These are phyloP conservation scores for Oryza nivara DNA, from an alignment of 176 grass and related monocot species.

Conservation along the genomic window DNA sequence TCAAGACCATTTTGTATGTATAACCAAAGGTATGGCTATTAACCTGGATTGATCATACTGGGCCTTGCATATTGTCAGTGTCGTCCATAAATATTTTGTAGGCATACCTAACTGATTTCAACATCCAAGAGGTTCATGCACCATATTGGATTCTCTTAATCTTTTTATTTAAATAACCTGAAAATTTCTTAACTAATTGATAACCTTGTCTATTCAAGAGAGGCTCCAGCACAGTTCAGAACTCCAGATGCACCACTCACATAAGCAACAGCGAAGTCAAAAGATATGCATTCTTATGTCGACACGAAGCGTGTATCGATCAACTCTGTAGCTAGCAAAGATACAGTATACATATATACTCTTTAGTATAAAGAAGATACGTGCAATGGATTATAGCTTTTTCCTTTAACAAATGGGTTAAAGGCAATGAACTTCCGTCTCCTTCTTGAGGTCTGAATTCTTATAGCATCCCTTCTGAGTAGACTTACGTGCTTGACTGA, in stretches of 20 bases:
- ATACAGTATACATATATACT: neutral
- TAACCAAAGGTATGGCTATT: neutral
- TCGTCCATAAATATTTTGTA: neutral
- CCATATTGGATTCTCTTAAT: neutral
- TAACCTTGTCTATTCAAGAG: neutral
- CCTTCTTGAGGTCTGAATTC: neutral
- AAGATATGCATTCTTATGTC: constrained; percentile 31
- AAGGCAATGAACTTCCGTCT: constrained; percentile 32
- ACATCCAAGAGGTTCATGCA: neutral
- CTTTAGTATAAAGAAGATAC: neutral
- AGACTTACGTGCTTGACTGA: neutral
- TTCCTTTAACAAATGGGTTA: constrained; percentile 9
- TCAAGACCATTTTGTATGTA: constrained; percentile 11
- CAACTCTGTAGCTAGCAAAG: constrained; percentile 1
- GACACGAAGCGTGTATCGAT: constrained; percentile 12
- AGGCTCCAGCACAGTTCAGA: neutral
- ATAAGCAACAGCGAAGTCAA: constrained; percentile 32
- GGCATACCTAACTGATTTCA: constrained; percentile 26
- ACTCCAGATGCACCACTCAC: neutral
- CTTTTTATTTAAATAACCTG: neutral
- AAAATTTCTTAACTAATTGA: neutral
- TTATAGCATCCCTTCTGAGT: constrained; percentile 6
- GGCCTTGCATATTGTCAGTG: constrained; percentile 12
- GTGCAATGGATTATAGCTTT: neutral
- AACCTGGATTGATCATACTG: neutral